Conservation (phyloP, 1,284 basidiomycete species). For the Pseudozyma tsukubaensis region DNA sequence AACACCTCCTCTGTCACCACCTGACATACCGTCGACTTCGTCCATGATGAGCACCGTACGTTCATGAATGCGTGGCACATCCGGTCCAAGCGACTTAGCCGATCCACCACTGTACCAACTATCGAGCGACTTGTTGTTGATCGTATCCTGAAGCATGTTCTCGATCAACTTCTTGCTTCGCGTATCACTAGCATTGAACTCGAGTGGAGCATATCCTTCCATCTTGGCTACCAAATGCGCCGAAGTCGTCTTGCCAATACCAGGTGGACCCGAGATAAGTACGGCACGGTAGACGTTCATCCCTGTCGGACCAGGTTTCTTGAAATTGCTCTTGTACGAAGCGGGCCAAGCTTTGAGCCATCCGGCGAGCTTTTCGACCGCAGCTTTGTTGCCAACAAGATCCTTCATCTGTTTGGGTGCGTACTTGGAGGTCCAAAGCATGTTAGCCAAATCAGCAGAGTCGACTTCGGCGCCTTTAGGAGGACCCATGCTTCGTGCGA, state of each 20-base stretch:
- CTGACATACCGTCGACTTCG: conserved; percentile 99
- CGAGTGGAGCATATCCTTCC: conserved; percentile 89
- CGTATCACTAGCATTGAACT: conserved; percentile 94
- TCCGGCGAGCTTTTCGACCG: conserved; percentile 82
- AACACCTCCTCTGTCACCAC: conserved; percentile 94
- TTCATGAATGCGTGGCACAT: conserved; percentile 75
- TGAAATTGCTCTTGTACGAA: conserved; percentile 73
- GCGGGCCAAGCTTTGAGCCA: conserved; percentile 86
- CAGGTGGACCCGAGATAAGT: conserved; percentile 90
- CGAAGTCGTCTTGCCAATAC: conserved; percentile 96
- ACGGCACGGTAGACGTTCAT: conserved; percentile 88
- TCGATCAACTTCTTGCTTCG: conserved; percentile 97
- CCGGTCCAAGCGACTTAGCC: neutral
- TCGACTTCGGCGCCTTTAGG: conserved; percentile 35
- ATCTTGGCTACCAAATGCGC: conserved; percentile 90
- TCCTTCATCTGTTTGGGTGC: conserved; percentile 88
- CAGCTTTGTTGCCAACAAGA: conserved; percentile 92
- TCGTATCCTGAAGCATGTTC: conserved; percentile 71
- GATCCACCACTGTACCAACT: conserved; percentile 77
- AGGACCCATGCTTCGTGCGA: conserved; percentile 57
- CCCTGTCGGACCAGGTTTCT: conserved; percentile 91
- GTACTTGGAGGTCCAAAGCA: conserved; percentile 93
- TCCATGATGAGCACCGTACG: conserved; percentile 96
- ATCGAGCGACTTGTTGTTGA: conserved; percentile 80
- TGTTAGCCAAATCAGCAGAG: conserved; percentile 69